These are phyloP conservation scores for Sugiyamaella novakii DNA, from an alignment of 1,139 yeast species.

Conservation along the genomic window DNA sequence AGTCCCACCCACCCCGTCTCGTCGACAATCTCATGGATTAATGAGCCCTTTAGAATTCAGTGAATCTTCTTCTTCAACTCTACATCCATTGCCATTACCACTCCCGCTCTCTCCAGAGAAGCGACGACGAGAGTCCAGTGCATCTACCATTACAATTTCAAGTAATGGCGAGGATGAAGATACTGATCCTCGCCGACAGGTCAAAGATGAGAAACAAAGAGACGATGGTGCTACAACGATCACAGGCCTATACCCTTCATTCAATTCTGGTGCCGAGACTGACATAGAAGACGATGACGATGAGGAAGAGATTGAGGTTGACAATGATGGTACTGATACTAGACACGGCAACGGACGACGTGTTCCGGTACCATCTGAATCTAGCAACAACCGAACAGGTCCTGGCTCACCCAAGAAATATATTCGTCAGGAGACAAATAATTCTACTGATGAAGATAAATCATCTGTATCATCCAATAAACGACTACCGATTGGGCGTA, in stretches of 20 bases:
- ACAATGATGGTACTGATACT: no score
- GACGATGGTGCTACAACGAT: not conserved
- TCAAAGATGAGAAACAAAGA: constrained; percentile 22
- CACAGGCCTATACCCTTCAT: not conserved
- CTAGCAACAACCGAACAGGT: constrained; percentile 8
- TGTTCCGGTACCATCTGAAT: constrained; percentile 10
- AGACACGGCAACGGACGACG: constrained; percentile 21
- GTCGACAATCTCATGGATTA: constrained; percentile 26
- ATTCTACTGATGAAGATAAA: not conserved
- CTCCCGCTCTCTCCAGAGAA: constrained; percentile 26
- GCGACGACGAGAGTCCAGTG: constrained; percentile 40
- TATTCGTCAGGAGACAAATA: constrained; percentile 23
- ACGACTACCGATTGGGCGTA: constrained; percentile 25
- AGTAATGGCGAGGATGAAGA: constrained; percentile 28
- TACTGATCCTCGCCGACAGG: constrained; percentile 17
- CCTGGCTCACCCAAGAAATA: constrained; percentile 27
- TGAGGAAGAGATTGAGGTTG: constrained; percentile 19
- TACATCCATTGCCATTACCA: constrained; percentile 12
- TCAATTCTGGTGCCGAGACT: constrained; percentile 7
- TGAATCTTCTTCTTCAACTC: constrained; percentile 6
- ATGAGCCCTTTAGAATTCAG: constrained; percentile 33
- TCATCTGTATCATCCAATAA: constrained; percentile 10
- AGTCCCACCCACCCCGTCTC: constrained; percentile 21
- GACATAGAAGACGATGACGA: constrained; percentile 20
- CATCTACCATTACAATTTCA: constrained; percentile 41